These are phyloP conservation scores for Veloporphyrellus conicus DNA, from an alignment of 1,284 basidiomycete genomes.

Conservation along the genomic window DNA sequence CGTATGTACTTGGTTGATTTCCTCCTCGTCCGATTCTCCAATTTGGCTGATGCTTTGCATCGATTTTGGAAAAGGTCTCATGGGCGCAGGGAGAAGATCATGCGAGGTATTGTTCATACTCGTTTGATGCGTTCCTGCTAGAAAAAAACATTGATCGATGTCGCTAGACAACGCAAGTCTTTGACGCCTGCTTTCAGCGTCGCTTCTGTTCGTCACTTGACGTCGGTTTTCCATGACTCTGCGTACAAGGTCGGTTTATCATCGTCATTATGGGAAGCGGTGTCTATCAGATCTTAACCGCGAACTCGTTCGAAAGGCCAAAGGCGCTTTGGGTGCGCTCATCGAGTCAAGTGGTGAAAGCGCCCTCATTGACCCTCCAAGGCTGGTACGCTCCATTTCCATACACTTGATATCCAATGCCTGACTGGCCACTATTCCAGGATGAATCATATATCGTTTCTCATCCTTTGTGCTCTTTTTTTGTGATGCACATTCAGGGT, in stretches of 20 bases:
- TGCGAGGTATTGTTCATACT: constrained; percentile 5
- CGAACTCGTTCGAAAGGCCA: constrained; percentile 25
- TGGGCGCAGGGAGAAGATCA: constrained; percentile 16
- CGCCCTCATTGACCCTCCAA: constrained; percentile 49
- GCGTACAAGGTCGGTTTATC: constrained; percentile 37
- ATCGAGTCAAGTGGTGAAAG: constrained; percentile 35
- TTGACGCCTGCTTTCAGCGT: constrained; percentile 1
- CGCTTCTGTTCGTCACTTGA: neutral
- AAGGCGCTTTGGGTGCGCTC: constrained; percentile 48
- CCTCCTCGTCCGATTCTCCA: constrained; percentile 15
- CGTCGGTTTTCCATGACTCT: constrained; percentile 19
- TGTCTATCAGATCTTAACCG: neutral
- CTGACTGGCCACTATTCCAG: constrained; percentile 18
- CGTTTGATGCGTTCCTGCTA: too few relatives aligned
- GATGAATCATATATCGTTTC: constrained; percentile 45
- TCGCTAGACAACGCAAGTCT: constrained; percentile 35
- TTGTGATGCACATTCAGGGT: neutral
- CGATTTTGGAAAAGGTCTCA: constrained; percentile 11
- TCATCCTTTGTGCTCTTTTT: too few relatives aligned
- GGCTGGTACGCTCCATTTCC: constrained; percentile 4
- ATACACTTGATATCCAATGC: neutral
- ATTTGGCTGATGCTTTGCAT: neutral
- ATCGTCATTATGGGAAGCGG: too few relatives aligned
- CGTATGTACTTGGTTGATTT: constrained; percentile 34
- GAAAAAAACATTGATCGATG: neutral